A percentile compares a stretch with the other conserved stretches of the same genome.
Evolutionary conservation across 805 yeast species (phyloP).

Genomic region (Grigorovia humatica): DNA sequence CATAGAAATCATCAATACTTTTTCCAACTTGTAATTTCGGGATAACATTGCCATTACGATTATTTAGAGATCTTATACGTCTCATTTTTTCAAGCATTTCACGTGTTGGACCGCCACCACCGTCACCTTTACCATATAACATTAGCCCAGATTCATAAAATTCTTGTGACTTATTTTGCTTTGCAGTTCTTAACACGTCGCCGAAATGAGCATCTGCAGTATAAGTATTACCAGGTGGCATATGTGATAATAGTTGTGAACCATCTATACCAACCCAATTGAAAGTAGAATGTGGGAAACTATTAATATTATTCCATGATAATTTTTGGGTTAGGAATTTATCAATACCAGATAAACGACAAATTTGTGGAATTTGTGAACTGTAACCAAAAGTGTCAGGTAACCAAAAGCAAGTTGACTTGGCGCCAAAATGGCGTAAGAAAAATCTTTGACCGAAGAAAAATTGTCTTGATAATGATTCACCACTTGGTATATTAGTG

Average conservation of each 20-base stretch:
- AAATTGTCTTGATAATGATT: conserved; percentile 79
- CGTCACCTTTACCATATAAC: conserved; percentile 90
- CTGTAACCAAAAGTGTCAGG: conserved; percentile 98
- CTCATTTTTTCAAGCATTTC: conserved; percentile 90
- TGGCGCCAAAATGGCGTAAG: conserved; percentile 64
- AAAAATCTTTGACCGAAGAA: conserved; percentile 84
- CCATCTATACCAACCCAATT: conserved; percentile 96
- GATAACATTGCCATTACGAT: conserved; percentile 59
- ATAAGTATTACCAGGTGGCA: conserved; percentile 97
- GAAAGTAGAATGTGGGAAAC: conserved; percentile 81
- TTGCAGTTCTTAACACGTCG: conserved; percentile 71
- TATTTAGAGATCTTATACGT: conserved; percentile 79
- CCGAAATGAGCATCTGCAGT: conserved; percentile 91
- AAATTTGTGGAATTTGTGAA: conserved; percentile 88
- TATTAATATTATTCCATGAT: conserved; percentile 92
- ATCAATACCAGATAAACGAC: conserved; percentile 76
- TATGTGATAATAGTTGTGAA: conserved; percentile 84
- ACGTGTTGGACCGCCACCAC: conserved; percentile 96
- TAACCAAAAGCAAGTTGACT: conserved; percentile 78
- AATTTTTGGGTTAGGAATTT: conserved; percentile 86
- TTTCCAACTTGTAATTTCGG: conserved; percentile 75
- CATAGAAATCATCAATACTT: conserved; percentile 67
- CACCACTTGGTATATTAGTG: conserved; percentile 93
- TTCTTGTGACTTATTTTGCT: conserved; percentile 75
- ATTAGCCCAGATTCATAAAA: conserved; percentile 72